A percentile compares a stretch with the other conserved stretches of the same genome.
Conservation (phyloP, 345 rosid species). For the Camelina hispida region DNA sequence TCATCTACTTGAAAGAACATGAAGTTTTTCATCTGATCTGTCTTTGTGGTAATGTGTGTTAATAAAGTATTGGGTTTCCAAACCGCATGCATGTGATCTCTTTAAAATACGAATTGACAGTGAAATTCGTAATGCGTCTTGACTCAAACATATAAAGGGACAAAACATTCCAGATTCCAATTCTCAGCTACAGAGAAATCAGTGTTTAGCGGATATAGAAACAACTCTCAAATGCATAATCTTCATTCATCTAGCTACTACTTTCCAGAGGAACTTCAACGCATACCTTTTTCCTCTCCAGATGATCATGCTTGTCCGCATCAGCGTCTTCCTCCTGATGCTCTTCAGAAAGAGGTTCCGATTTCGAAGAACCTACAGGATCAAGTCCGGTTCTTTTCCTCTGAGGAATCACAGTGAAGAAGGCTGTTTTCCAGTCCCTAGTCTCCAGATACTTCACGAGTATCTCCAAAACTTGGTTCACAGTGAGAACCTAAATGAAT, state of each 20-base stretch:
- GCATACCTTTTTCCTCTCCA: slow-evolving; percentile 61
- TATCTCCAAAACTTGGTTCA: slow-evolving; percentile 95
- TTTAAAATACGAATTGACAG: not conserved
- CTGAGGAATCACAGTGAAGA: slow-evolving; percentile 90
- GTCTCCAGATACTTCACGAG: slow-evolving; percentile 84
- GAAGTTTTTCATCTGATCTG: slow-evolving; percentile 23
- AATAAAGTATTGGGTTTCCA: slow-evolving; percentile 34
- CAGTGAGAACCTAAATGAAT: slow-evolving; percentile 77
- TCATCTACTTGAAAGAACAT: slow-evolving; percentile 26
- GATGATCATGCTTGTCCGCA: slow-evolving; percentile 45
- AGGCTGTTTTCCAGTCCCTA: slow-evolving; percentile 81
- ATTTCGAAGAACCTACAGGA: slow-evolving; percentile 39
- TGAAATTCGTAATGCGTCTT: slow-evolving; percentile 5
- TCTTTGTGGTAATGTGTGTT: slow-evolving; percentile 22
- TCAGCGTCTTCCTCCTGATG: slow-evolving; percentile 39
- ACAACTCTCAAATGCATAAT: slow-evolving; percentile 28
- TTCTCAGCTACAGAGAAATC: slow-evolving; percentile 25
- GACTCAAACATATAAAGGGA: slow-evolving; percentile 31
- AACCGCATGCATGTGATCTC: slow-evolving; percentile 13
- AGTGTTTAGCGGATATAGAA: slow-evolving; percentile 27
- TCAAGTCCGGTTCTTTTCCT: slow-evolving; percentile 70
- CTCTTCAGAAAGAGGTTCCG: slow-evolving; percentile 49
- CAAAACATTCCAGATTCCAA: slow-evolving; percentile 18
- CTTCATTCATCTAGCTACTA: slow-evolving; percentile 43
- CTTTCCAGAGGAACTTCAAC: slow-evolving; percentile 50